Conservation (phyloP, 768 basidiomycete species). For the Lactarius tabidus region DNA sequence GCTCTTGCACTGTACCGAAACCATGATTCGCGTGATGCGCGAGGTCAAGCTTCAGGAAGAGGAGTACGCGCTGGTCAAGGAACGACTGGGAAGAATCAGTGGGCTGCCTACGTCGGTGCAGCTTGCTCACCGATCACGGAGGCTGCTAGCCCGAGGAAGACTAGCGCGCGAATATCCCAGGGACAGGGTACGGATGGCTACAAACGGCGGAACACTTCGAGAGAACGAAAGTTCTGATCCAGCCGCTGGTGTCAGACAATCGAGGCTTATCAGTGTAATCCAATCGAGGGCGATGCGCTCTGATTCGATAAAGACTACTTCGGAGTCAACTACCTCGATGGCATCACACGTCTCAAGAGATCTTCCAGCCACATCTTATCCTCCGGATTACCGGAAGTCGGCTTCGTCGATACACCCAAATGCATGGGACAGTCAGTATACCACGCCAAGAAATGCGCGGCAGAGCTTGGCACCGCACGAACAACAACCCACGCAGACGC, state of each 20-base stretch:
- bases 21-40: slow-evolving; percentile 71
- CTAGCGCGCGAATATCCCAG: slow-evolving; percentile 46
- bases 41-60: slow-evolving; percentile 86
- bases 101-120: slow-evolving; percentile 51
- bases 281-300: slow-evolving; percentile 19
- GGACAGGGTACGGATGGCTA: not conserved
- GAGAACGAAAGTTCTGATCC: not conserved
- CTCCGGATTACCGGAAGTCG: slow-evolving; percentile 1
- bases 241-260: slow-evolving; percentile 18
- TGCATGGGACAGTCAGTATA: slow-evolving; percentile 14
- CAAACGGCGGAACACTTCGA: not conserved
- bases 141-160: slow-evolving; percentile 64
- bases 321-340: slow-evolving; percentile 21
- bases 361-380: not conserved
- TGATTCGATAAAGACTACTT: slow-evolving; percentile 23
- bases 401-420: slow-evolving; percentile 8
- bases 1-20: slow-evolving; percentile 60
- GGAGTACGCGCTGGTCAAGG: slow-evolving; percentile 73
- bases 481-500: slow-evolving; percentile 12
- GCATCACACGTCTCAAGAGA: slow-evolving; percentile 15
- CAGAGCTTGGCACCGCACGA: not conserved
- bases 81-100: slow-evolving; percentile 52
- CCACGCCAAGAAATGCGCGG: not conserved
- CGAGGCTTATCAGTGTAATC: slow-evolving; percentile 21
- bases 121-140: slow-evolving; percentile 69